A percentile compares a stretch with the other conserved stretches of the same genome.
phyloP scores from a whole-genome alignment of 2,329 filamentous ascomycete genomes.

The Neofusicoccum sp. region DNA sequence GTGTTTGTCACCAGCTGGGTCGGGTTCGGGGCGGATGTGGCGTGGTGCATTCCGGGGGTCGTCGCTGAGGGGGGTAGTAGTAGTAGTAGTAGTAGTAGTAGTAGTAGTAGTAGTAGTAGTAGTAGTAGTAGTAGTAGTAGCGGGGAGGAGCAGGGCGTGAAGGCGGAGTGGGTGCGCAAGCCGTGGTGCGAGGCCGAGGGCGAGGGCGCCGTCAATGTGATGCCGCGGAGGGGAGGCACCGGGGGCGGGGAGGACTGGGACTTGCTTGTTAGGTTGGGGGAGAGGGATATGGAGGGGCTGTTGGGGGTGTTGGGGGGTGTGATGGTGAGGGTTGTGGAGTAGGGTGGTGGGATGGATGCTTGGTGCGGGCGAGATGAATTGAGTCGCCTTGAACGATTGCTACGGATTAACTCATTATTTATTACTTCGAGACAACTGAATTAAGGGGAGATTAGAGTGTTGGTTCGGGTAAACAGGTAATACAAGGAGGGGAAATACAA shows the following conservation, averaged over 20 bases:
- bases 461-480: no score
- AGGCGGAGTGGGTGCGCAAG: constrained; percentile 6
- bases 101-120: no score
- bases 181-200: constrained; percentile 2
- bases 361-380: no score
- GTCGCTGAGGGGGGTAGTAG: no score
- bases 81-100: no score
- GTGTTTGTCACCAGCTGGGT: background rate
- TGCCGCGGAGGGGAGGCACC: background rate
- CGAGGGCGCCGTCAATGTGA: background rate
- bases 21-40: background rate
- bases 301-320: background rate
- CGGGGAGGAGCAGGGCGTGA: background rate
- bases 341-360: no score
- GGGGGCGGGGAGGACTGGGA: constrained; percentile 1
- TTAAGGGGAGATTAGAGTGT: no score
- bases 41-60: background rate
- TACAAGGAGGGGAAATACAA: no score
- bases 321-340: background rate
- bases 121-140: no score
- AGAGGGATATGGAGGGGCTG: constrained; percentile 2
- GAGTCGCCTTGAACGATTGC: no score
- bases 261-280: background rate
- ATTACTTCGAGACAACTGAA: no score
- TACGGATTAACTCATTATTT: no score